Conservation (phyloP, 176 grass and related monocot genomes). For the Puya raimondii region DNA sequence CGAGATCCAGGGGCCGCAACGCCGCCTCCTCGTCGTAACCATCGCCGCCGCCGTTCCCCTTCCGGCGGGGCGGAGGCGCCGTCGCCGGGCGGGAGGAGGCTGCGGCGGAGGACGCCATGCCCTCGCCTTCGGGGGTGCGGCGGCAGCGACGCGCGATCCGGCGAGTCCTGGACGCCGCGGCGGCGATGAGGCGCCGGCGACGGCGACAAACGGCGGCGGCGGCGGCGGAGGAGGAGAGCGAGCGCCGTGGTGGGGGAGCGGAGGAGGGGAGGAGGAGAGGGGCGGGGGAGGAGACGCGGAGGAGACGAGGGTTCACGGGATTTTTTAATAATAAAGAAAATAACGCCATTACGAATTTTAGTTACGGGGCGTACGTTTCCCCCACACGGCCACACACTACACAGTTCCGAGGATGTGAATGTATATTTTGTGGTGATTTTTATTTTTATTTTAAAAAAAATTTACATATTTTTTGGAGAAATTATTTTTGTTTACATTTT, state of each 20-base stretch:
- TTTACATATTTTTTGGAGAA: too few relatives aligned
- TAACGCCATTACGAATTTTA: neutral
- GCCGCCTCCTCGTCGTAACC: conserved; percentile 69
- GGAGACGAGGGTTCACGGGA: conserved; percentile 2
- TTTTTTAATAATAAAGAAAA: neutral
- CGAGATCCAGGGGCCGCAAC: conserved; percentile 41
- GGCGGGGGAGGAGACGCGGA: conserved; percentile 15
- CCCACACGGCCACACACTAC: neutral
- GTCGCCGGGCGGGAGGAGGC: conserved; percentile 1
- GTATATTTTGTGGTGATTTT: too few relatives aligned
- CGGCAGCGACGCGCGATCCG: conserved; percentile 25
- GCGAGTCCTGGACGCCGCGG: neutral
- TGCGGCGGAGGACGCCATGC: conserved; percentile 12
- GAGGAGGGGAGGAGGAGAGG: conserved; percentile 20
- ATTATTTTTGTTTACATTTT: too few relatives aligned
- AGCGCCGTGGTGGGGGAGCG: neutral
- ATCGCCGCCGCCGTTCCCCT: conserved; percentile 8
- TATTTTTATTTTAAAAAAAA: too few relatives aligned
- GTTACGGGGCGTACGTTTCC: neutral
- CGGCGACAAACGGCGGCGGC: conserved; percentile 9
- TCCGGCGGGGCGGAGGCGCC: conserved; percentile 9
- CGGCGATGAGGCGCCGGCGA: conserved; percentile 2
- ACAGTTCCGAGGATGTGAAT: neutral
- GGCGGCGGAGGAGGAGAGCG: conserved; percentile 9
- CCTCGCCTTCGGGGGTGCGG: conserved; percentile 17